phyloP scores from a whole-genome alignment of 495 filamentous ascomycete species.

The Hypoxylon crocopeplum region DNA sequence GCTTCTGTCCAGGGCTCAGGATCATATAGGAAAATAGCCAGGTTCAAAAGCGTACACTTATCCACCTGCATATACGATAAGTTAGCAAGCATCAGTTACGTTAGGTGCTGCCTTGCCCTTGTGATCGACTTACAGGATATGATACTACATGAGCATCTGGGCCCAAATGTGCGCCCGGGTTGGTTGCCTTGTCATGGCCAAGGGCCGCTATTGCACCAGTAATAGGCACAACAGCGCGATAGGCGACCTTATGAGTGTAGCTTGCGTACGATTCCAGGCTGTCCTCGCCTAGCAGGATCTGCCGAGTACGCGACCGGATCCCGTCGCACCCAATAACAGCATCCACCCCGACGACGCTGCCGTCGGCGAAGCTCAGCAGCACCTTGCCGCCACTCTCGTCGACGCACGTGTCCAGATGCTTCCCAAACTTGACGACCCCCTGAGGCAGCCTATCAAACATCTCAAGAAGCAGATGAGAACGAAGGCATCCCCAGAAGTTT shows the following conservation, averaged over 20 bases:
- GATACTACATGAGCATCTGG: not conserved
- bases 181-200: not conserved
- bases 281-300: slow-evolving; percentile 43
- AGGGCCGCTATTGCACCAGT: slow-evolving; percentile 40
- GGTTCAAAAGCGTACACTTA: slow-evolving; percentile 53
- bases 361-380: slow-evolving; percentile 15
- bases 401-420: slow-evolving; percentile 41
- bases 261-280: slow-evolving; percentile 45
- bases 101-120: no score
- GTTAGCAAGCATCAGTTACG: not conserved
- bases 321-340: slow-evolving; percentile 62
- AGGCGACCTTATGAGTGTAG: slow-evolving; percentile 55
- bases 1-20: slow-evolving; percentile 42
- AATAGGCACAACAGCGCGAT: slow-evolving; percentile 57
- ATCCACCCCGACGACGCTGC: not conserved
- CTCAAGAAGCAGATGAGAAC: slow-evolving; percentile 60
- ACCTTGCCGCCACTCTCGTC: slow-evolving; percentile 15
- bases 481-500: slow-evolving; percentile 51
- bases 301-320: slow-evolving; percentile 54
- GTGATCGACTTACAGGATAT: not conserved
- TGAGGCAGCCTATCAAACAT: slow-evolving; percentile 56
- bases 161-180: not conserved
- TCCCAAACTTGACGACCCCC: slow-evolving; percentile 42
- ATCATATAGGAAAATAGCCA: slow-evolving; percentile 53
- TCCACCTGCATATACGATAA: slow-evolving; percentile 38